Base-by-base conservation (phyloP, 768 basidiomycete genomes). In the Candolleomyces aberdarensis region DNA sequence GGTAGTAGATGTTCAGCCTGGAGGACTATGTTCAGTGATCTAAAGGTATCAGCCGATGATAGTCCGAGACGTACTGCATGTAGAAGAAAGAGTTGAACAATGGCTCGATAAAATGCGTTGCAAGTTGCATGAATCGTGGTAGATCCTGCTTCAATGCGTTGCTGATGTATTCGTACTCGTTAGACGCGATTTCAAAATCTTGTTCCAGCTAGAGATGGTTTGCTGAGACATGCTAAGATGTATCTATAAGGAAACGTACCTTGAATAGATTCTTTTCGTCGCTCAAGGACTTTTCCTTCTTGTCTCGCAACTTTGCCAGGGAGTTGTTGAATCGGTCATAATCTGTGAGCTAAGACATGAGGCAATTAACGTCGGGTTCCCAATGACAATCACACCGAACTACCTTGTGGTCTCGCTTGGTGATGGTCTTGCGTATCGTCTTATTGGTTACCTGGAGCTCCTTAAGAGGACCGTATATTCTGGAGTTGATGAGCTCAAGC, bases 71-170 rank as follows among this genome's bases (percentile, higher is more conserved):
- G 70, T 69, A 96, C 94, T 98, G 94, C 95, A 99, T 98, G 74
- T 96, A 99, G 80, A 91, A 99, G 82, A 95, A 95, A 17, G 94
- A 96, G 67, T 96, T 90, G 84, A 98, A 99, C n/a, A 98, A 79
- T 0, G 97, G 97, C 65, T 96, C 90, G 70, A 98, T 93, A 75
- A 98, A 98, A 64, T 88, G 85, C 2, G 93, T 90, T 1, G 91
- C 81, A 63, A 98, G 84, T 31, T 78, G 80, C 83, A 98, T 87
- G 80, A 98, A 98, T n/a, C 85, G 85, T 3, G 96, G 95, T 36
- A 99, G 80, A 69, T 99, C 97, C 60, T 85, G 82, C 78, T 99
- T 98, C 75, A 98, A 77, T 5, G 89, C 83, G 62, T 82, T 88
- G 71, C 96, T 98, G 76, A 94, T 91, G 69, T 90, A 92, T 61